Evolutionary conservation across 1,284 basidiomycete species (phyloP).

Genomic region (Ceratobasidium sp.): DNA sequence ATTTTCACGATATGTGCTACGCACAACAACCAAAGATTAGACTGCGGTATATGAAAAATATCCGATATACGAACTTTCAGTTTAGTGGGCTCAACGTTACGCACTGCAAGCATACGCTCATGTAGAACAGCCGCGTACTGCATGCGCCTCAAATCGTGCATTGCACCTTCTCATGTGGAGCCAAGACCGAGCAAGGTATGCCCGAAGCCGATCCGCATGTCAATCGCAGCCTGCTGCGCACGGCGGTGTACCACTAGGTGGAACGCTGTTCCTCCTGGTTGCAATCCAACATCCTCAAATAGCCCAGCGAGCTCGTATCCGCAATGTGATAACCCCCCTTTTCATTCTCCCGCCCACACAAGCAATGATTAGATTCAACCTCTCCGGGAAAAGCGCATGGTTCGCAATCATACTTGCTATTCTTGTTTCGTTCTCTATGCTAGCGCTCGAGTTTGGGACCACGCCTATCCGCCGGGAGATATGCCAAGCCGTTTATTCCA

Average conservation of each 20-base stretch:
- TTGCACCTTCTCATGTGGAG: not conserved
- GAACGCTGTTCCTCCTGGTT: too few relatives aligned
- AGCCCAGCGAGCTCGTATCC: not conserved
- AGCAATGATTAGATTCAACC: not conserved
- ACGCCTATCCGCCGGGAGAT: not conserved
- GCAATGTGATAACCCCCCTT: not conserved
- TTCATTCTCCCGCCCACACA: not conserved
- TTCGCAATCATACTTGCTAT: not conserved
- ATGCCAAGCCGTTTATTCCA: constrained; percentile 1
- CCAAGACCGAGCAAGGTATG: not conserved
- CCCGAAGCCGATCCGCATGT: too few relatives aligned
- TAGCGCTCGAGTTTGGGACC: constrained; percentile 11
- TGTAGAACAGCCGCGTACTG: not conserved
- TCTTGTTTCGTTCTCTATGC: not conserved
- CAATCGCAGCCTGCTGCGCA: too few relatives aligned
- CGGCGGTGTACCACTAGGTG: too few relatives aligned
- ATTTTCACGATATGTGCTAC: too few relatives aligned
- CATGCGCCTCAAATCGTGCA: not conserved
- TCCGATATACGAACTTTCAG: not conserved
- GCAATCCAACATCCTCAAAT: not conserved
- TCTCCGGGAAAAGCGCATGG: not conserved
- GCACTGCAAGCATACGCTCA: not conserved
- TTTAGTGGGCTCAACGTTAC: not conserved
- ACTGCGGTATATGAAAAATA: not conserved
- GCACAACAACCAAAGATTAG: not conserved